Evolutionary conservation across 768 basidiomycete species (phyloP), one percentile per base, ranked within the genome.

Genomic region (Rhodotorula babjevae): DNA sequence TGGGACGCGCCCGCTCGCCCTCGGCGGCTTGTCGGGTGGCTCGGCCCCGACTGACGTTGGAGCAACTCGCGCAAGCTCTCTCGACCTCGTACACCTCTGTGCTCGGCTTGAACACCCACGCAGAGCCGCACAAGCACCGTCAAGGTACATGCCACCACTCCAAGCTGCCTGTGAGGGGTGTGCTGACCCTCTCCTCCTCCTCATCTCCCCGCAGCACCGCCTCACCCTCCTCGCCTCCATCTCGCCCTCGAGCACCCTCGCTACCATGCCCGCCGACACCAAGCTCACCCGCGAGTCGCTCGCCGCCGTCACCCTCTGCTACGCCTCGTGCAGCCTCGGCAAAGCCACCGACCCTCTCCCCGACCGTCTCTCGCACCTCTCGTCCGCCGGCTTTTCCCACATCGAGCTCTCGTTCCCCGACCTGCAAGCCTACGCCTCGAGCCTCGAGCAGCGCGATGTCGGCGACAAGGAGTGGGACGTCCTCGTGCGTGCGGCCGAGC

Each of bases 321-420:
- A 67, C 61, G 70, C 70, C 19, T 50, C 53, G 10, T 66, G 65
- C 53, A 63, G 61, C 25, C 55, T 71, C 56, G 70, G 70, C 40
- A 25, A 63, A 25, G 29, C 70, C 8, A 31, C 44, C 46, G 70
- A 71, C 64, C 18, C 61, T 0, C 65, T 71, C 53, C 47, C 61
- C 23, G 6, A 25, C 31, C 65, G 70, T 7, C 75, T 76, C 33
- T 18, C 68, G 15, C 69, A 72, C 49, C 64, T 76, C 46, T 27
- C 68, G 19, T 15, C 52, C 6, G 77, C 77, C 60, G 77, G 77
- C 7, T 78, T 76, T 72, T 47, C 62, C 11, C 67, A 70, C 6
- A 76, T 78, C 67, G 77, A 78, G 59, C 61, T 78, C 29, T 72
- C 74, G 46, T 71, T 78, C 53, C 75, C 77, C 2, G 77, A 78